A percentile compares a stretch with the other conserved stretches of the same genome.
phyloP scores from a whole-genome alignment of 2,329 filamentous ascomycete genomes.

The Endoconidiophora laricicola region DNA sequence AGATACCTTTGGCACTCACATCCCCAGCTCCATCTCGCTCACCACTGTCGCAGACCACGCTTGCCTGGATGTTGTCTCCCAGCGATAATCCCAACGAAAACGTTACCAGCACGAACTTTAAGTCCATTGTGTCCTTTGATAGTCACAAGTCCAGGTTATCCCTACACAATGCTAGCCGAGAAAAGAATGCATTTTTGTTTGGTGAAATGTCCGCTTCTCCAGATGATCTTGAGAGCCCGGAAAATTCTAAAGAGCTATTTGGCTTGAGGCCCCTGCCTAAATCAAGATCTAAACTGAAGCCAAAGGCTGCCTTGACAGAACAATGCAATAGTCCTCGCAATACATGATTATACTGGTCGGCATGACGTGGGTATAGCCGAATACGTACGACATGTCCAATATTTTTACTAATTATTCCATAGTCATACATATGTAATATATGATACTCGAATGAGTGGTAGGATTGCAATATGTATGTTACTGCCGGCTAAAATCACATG shows the following conservation, averaged over 20 bases:
- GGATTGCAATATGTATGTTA: too few relatives aligned
- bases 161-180: conserved; percentile 25
- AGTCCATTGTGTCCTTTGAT: conserved; percentile 18
- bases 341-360: too few relatives aligned
- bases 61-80: conserved; percentile 62
- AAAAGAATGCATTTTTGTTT: conserved; percentile 43
- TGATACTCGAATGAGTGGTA: too few relatives aligned
- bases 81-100: conserved; percentile 21
- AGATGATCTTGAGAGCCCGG: conserved; percentile 17
- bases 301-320: conserved; percentile 25
- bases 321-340: too few relatives aligned
- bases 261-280: conserved; percentile 32
- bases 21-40: conserved; percentile 41
- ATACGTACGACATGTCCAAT: too few relatives aligned
- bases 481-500: too few relatives aligned
- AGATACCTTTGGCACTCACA: neutral
- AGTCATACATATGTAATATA: too few relatives aligned
- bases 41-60: conserved; percentile 55
- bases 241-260: conserved; percentile 34
- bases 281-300: neutral
- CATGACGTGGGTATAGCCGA: too few relatives aligned
- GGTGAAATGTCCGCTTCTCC: conserved; percentile 31
- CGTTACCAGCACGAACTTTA: conserved; percentile 15
- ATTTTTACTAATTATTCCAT: too few relatives aligned
- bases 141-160: conserved; percentile 13